A percentile compares a stretch with the other conserved stretches of the same genome.
phyloP scores from a whole-genome alignment of 2,329 filamentous ascomycete species.

The Exserohilum rostratum region DNA sequence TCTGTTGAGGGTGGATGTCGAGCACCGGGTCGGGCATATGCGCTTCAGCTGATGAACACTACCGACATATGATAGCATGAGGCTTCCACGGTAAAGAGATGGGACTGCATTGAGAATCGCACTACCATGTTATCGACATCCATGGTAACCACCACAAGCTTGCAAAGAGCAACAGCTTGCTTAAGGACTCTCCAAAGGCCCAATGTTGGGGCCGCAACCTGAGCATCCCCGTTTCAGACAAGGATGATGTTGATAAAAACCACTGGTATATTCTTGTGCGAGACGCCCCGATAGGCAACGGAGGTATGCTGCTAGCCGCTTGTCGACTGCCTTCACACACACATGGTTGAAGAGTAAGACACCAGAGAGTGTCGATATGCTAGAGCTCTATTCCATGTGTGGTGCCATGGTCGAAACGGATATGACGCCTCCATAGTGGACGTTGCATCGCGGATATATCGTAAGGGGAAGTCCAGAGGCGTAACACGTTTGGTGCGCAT shows the following conservation, averaged over 20 bases:
- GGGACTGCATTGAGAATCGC: neutral
- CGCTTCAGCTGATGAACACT: neutral
- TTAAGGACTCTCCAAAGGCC: too few species aligned
- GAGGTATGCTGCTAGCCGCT: neutral
- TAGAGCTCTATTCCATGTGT: neutral
- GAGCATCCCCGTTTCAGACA: neutral
- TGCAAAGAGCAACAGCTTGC: neutral
- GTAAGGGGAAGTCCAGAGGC: neutral
- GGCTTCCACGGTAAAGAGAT: neutral
- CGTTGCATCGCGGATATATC: neutral
- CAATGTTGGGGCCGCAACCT: neutral
- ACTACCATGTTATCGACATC: neutral
- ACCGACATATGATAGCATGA: neutral
- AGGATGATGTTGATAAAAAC: neutral
- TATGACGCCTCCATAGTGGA: neutral
- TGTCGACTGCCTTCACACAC: neutral
- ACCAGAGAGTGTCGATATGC: neutral
- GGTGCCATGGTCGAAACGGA: neutral
- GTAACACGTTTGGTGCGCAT: neutral
- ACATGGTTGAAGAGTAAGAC: neutral
- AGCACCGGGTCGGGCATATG: neutral
- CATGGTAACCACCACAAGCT: neutral
- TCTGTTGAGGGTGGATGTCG: neutral
- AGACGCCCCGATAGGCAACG: neutral
- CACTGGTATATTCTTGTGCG: neutral